phyloP scores from a whole-genome alignment of 495 filamentous ascomycete species.

The Penicillium fimorum region DNA sequence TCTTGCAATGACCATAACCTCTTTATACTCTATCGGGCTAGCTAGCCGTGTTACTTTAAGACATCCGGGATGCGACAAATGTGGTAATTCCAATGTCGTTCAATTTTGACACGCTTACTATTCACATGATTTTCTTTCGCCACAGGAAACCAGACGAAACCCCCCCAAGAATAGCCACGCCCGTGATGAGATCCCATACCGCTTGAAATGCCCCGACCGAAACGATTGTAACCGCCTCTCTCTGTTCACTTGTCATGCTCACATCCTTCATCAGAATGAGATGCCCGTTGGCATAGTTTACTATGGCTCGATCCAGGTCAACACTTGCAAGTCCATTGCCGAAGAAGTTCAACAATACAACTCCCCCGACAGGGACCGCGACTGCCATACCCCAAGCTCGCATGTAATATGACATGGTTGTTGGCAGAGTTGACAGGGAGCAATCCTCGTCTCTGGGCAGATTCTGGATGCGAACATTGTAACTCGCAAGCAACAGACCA shows the following conservation, averaged over 20 bases:
- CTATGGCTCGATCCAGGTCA: constrained; percentile 13
- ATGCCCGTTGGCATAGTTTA: constrained; percentile 26
- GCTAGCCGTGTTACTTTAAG: neutral
- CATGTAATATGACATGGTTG: constrained; percentile 58
- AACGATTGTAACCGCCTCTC: constrained; percentile 20
- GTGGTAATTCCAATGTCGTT: neutral
- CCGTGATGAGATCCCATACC: constrained; percentile 29
- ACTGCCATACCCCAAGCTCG: constrained; percentile 62
- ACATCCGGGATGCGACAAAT: neutral
- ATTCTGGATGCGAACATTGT: constrained; percentile 50
- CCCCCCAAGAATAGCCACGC: constrained; percentile 23
- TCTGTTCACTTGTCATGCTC: constrained; percentile 16
- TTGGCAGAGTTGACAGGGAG: constrained; percentile 20
- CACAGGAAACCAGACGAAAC: constrained; percentile 28
- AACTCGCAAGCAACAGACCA: constrained; percentile 52
- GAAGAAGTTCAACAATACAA: constrained; percentile 55
- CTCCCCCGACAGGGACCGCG: constrained; percentile 60
- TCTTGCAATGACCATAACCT: neutral
- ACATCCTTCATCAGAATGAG: constrained; percentile 25
- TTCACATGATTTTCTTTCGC: constrained; percentile 7
- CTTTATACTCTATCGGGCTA: neutral
- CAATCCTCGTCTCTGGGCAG: constrained; percentile 12
- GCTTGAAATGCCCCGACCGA: constrained; percentile 21
- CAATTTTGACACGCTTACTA: neutral
- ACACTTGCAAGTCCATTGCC: constrained; percentile 17